Evolutionary conservation across 2,329 filamentous ascomycete species (phyloP), one percentile per base, ranked within the genome.

Genomic region (Metarhizium album): DNA sequence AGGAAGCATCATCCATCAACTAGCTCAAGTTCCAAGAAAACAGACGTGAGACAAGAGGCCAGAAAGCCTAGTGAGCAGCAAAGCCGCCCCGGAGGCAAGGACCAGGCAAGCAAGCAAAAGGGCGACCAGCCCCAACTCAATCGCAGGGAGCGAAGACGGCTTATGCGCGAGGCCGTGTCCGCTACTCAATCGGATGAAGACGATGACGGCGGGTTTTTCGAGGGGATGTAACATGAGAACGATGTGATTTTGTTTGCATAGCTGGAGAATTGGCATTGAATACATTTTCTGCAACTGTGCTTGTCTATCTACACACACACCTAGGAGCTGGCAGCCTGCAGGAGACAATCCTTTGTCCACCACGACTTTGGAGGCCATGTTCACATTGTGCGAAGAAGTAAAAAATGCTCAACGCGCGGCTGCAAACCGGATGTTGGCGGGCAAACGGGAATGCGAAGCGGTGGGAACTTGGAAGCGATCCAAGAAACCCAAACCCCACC

Each of bases 171-270:
- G 56, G 52, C 62, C 38, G 55, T 58, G 59, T 60, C 67, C 50
- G 48, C 61, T n/a, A 55, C 61, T n/a, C 64, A 66, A 22, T 64
- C 67, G 42, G 70, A 73, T 23, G 64, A 67, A 18, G 73, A 71
- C 22, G 70, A 74, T 51, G 76, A 75, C 49, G 77, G 74, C 22
- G 77, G 72, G 9, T 76, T 78, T 13, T 84, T 83, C 65, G 52
- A 53, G 31, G 52, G 38, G 5, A 22, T 51, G 5, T 53, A 45
- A 27, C 7, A 20, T 23, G 13, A 23, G 14, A 31, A 31, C n/a
- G 16, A 8, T 4, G 20, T 37, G 27, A 14, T 24, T 14, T 43
- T 20, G 3, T 24, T 8, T 23, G 45, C 33, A 42, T 23, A 31
- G 40, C 45, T 38, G 42, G 38, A n/a, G 20, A 16, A 42, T 45